Base-by-base conservation (phyloP, 441 rosid species). In the Populus tomentosa region DNA sequence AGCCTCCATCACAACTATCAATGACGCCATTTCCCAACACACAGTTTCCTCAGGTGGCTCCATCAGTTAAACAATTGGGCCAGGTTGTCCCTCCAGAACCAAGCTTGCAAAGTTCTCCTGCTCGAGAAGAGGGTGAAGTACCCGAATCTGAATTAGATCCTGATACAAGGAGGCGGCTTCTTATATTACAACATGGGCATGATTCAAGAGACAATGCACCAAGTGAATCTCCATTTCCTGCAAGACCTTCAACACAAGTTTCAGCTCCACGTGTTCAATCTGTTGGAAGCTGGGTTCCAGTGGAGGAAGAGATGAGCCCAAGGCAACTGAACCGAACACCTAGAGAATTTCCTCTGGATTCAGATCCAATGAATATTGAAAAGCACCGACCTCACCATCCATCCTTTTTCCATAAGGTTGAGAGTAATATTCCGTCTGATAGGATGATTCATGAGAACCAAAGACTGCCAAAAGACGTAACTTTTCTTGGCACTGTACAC, bases 71-170 rank as follows among this genome's bases (percentile, higher is more conserved):
- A 79, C 89, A 89, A 50, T 73, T 89, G 83, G 90, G 87, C 86
- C 88, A 87, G 73, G 86, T 83, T 79, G 75, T 74, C 64, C 85
- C 86, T 71, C 83, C 88, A 53, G 99, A 97, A 80, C 87, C 88
- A 80, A 90, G 87, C 88, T 84, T 90, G 87, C 98, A 92, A 77
- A 87, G 83, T 85, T 96, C 99, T 80, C 99, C 97, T 66, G 98
- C 94, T 53, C 89, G 98, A 82, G 99, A 94, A 87, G 99, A 96
- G 86, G 99, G 99, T 65, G 98, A 96, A 84, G 98, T 96, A 69
- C 98, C 98, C 42, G 98, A 92, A 85, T 94, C 99, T 74, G 98
- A 96, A 85, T 80, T 96, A 83, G 99, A 96, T 88, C 99, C 98
- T 24, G 96, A 92, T 85, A 94, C 97, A 36, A 87, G 99, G 81